Evolutionary conservation across 345 rosid species (phyloP), one percentile per base, ranked within the genome.

Genomic region (Eucalyptus grandis): DNA sequence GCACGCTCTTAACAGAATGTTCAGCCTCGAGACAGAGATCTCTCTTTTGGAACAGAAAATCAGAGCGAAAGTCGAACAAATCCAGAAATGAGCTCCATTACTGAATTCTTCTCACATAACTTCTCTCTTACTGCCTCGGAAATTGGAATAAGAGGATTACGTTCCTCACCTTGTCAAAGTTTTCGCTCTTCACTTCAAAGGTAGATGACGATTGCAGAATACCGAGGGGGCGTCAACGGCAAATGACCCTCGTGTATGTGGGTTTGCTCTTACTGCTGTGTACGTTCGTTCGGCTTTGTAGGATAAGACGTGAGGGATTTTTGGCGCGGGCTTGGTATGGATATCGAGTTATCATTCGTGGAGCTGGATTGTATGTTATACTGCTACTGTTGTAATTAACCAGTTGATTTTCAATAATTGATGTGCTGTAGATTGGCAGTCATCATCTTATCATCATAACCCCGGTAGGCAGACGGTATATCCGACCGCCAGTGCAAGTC

Each of bases 1-100:
- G 95, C 93, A 93, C 67, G 95, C 93, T 19, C 93, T 93, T 13
- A 92, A 93, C 93, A 90, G 95, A 88, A 92, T 93, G 95, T 93
- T 91, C 91, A 91, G 92, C 88, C 94, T 93, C 27, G 95, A 92
- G 88, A 92, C 95, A 19, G 95, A 94, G 82, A 88, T 92, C 22
- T 92, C 95, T 26, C n/a, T 94, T 17, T 89, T 94, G 91, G 94
- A 94, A 62, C 92, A 92, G 90, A 94, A 94, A 90, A 90, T 94
- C 77, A 90, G 93, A 67, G 94, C 93, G 89, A 94, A 94, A 58
- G 86, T 90, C 5, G 90, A 88, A 89, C 92, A 91, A 72, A 91
- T 60, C 86, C 92, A 92, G 90, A 92, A 92, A 93, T 90, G 89
- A 93, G 90, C 21, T 85, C 30, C 54, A 30, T 53, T 34, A 47